Evolutionary conservation across 768 basidiomycete species (phyloP), one percentile per base, ranked within the genome.

Genomic region (Tylopilus intermedius): DNA sequence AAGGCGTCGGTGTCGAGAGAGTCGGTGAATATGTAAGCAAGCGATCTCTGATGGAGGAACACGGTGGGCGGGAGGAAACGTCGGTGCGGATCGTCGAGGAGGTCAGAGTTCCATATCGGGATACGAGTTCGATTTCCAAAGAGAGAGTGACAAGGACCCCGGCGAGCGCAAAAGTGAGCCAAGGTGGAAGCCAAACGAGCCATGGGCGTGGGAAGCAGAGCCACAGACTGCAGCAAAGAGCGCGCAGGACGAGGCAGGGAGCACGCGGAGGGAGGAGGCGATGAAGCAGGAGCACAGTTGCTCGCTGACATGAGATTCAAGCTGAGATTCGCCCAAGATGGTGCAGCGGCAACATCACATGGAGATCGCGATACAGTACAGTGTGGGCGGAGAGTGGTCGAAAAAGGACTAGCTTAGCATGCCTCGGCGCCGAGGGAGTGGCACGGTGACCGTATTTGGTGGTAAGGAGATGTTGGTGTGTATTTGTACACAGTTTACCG

Each of bases 401-500:
- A 53, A 62, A 63, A 63, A 63, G 67, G 69, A 58, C 54, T 60
- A 37, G 57, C 37, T 43, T 51, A 63, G 50, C 58, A 54, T 42
- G 59, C 73, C 72, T 72, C 72, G 73, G 72, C 72, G 72, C 73
- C 72, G 72, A 74, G 72, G 73, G 56, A 56, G 55, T 67, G 68
- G 70, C 57, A 58, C 57, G 56, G 49, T 43, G 41, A 18, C 66
- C 58, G 47, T 18, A 56, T 64, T 53, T 62, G 58, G 64, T 18
- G 11, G 33, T 18, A 52, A 48, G 56, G 47, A 37, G 33, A 21
- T 70, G 9, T 70, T 59, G 15, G 32, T 14, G n/a, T 0, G 0
- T 67, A 2, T 68, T 68, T 67, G 47, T 37, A 14, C 38, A 57
- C 53, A 61, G 58, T 68, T 69, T 68, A 61, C 67, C 65, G 69